Percentiles rank a stretch among this genome's conserved stretches.
phyloP scores from a whole-genome alignment of 192 early-diverging fungal species.

The Mortierella antarctica region DNA sequence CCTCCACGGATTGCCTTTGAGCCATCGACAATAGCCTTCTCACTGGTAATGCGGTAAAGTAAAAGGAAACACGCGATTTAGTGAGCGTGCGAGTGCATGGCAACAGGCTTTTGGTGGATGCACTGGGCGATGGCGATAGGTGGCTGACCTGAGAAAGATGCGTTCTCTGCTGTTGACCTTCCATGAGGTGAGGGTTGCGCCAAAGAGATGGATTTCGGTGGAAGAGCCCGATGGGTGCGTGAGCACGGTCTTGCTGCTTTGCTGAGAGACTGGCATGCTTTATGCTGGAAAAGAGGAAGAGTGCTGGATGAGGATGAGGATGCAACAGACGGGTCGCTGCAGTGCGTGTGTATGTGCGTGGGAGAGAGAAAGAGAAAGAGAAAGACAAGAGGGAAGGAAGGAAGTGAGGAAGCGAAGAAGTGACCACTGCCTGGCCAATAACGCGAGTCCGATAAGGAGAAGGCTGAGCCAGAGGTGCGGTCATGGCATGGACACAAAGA shows the following conservation, averaged over 20 bases:
- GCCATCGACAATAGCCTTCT: constrained; percentile 83
- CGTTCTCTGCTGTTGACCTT: constrained; percentile 76
- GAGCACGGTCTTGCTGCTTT: constrained; percentile 31
- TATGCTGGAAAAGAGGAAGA: background rate
- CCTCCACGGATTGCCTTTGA: constrained; percentile 94
- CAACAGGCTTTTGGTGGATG: background rate
- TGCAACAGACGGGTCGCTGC: background rate
- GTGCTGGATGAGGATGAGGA: background rate
- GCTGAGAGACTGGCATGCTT: constrained; percentile 42
- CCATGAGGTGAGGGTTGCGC: constrained; percentile 96
- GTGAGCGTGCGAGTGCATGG: background rate
- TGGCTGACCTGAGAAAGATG: constrained; percentile 81
- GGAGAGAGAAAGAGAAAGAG: background rate
- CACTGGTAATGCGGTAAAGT: constrained; percentile 57
- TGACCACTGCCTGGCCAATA: background rate
- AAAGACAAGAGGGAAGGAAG: background rate
- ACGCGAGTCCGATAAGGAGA: too few species aligned
- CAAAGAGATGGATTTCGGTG: constrained; percentile 57
- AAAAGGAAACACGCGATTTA: background rate
- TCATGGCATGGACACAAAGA: too few species aligned
- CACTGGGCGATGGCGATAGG: background rate
- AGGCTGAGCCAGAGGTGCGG: too few species aligned
- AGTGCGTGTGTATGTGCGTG: background rate
- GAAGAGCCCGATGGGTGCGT: constrained; percentile 38
- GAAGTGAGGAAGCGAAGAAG: background rate